A percentile compares a stretch with the other conserved stretches of the same genome.
Evolutionary conservation across 108 stramenopile species (phyloP).

Genomic region (Schizochytrium sp.): DNA sequence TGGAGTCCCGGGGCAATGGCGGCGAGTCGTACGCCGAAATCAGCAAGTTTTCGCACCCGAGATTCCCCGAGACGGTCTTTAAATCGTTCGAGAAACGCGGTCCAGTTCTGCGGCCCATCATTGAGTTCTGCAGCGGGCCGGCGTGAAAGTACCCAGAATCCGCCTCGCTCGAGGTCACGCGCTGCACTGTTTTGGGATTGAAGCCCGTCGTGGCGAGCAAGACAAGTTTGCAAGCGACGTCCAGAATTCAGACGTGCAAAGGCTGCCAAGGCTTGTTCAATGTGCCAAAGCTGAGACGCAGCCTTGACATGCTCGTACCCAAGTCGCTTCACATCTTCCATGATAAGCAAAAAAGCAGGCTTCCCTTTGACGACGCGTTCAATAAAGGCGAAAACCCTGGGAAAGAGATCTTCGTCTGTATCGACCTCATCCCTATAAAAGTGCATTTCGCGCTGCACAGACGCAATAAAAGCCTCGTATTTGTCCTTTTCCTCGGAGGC

Average conservation of each 20-base stretch:
- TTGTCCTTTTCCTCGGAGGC: not conserved
- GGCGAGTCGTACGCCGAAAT: not conserved
- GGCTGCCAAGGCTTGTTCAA: not conserved
- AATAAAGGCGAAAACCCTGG: not conserved
- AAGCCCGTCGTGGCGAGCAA: not conserved
- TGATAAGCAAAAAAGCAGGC: not conserved
- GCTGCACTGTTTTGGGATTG: too few species aligned
- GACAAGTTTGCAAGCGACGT: not conserved
- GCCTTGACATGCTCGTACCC: not conserved
- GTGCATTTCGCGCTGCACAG: not conserved
- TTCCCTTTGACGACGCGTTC: not conserved
- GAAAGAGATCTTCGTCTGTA: not conserved
- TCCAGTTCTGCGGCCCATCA: not conserved
- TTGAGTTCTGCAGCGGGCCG: not conserved
- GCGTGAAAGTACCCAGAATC: not conserved
- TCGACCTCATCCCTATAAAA: not conserved
- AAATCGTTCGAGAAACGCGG: not conserved
- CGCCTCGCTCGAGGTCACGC: not conserved
- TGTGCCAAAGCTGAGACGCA: not conserved
- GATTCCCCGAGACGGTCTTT: not conserved
- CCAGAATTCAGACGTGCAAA: not conserved
- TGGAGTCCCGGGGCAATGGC: not conserved
- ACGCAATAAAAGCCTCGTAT: not conserved
- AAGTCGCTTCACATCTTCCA: not conserved
- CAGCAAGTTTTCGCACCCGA: not conserved